A percentile compares a stretch with the other conserved stretches of the same genome.
Conservation (phyloP, 805 yeast species). For the Ogataea siamensis region DNA sequence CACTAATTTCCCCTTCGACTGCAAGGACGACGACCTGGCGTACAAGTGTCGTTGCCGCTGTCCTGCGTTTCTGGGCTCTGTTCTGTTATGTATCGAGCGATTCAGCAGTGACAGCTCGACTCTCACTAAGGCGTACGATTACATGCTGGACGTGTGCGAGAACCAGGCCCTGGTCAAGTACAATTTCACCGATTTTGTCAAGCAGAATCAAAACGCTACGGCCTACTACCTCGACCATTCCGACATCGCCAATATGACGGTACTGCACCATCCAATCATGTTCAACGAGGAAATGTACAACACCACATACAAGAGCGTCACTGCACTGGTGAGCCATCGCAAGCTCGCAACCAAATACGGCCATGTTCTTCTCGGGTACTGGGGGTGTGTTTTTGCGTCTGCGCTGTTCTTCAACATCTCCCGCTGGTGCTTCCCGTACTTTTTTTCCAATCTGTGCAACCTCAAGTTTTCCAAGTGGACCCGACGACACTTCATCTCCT, state of each 20-base stretch:
- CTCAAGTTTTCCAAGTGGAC: constrained; percentile 29
- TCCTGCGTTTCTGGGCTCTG: constrained; percentile 36
- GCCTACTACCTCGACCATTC: constrained; percentile 20
- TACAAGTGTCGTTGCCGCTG: constrained; percentile 36
- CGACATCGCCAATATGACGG: constrained; percentile 12
- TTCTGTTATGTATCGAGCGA: constrained; percentile 35
- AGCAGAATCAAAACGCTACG: constrained; percentile 31
- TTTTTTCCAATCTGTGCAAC: constrained; percentile 24
- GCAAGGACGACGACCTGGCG: constrained; percentile 33
- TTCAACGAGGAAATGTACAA: constrained; percentile 26
- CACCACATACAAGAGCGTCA: constrained; percentile 30
- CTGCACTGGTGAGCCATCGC: constrained; percentile 31
- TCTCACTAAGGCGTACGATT: constrained; percentile 32
- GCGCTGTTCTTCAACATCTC: constrained; percentile 29
- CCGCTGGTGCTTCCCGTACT: constrained; percentile 37
- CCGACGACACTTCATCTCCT: constrained; percentile 33
- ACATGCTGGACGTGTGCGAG: constrained; percentile 35
- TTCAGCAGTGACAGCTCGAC: constrained; percentile 28
- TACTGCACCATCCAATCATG: constrained; percentile 29
- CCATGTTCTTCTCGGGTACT: constrained; percentile 29
- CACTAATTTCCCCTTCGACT: constrained; percentile 35
- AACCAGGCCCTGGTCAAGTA: constrained; percentile 32
- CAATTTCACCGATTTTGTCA: constrained; percentile 29
- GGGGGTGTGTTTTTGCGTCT: constrained; percentile 30
- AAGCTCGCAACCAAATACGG: constrained; percentile 32